phyloP scores from a whole-genome alignment of 768 basidiomycete genomes.

The Leccinum subgranulosum region DNA sequence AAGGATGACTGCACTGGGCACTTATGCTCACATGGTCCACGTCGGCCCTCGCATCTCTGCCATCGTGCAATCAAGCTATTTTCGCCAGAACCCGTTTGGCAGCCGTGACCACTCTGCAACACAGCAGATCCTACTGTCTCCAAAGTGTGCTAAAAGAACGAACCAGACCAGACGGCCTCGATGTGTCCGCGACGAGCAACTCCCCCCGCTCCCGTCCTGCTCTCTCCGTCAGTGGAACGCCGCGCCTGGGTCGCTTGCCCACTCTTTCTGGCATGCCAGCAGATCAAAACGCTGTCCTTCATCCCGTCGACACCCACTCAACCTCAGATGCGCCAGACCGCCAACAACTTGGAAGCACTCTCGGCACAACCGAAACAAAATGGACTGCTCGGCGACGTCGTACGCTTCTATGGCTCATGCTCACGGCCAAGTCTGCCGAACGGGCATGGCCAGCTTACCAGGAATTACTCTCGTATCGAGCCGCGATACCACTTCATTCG shows the following conservation, averaged over 20 bases:
- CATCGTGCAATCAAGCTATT: slow-evolving; percentile 26
- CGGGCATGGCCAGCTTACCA: slow-evolving; percentile 47
- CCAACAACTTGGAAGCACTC: not conserved
- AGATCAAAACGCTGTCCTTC: slow-evolving; percentile 3
- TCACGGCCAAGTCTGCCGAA: slow-evolving; percentile 28
- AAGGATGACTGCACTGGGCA: slow-evolving; percentile 68
- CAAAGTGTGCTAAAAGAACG: slow-evolving; percentile 1
- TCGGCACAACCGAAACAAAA: slow-evolving; percentile 12
- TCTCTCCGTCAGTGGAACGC: slow-evolving; percentile 1
- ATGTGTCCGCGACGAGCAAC: not conserved
- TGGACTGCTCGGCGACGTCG: slow-evolving; percentile 18
- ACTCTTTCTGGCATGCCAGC: not conserved
- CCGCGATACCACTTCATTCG: slow-evolving; percentile 34
- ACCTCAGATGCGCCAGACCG: slow-evolving; percentile 6
- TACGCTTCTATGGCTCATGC: slow-evolving; percentile 32
- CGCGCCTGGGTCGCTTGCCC: not conserved
- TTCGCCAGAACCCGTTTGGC: slow-evolving; percentile 10
- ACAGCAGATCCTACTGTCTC: slow-evolving; percentile 3
- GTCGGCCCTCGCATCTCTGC: slow-evolving; percentile 57
- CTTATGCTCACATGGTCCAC: slow-evolving; percentile 86
- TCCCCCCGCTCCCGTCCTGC: not conserved
- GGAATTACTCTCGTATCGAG: slow-evolving; percentile 26
- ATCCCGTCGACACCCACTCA: slow-evolving; percentile 4
- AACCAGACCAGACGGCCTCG: not conserved
- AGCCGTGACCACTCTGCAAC: not conserved